Evolutionary conservation across 2,329 filamentous ascomycete species (phyloP).

Genomic region (Phialocephala subalpina): DNA sequence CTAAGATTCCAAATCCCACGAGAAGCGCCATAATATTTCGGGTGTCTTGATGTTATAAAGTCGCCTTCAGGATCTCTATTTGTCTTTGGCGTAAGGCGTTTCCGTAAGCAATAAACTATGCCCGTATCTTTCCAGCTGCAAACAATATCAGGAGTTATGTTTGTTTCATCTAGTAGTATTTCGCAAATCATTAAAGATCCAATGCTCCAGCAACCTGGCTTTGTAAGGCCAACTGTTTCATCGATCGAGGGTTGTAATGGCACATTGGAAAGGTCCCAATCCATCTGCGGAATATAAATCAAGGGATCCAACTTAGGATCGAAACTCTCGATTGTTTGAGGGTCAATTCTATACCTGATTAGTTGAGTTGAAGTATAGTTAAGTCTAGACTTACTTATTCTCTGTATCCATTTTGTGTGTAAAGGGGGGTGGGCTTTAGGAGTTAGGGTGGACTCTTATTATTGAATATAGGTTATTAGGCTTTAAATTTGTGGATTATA

Average conservation of each 20-base stretch:
- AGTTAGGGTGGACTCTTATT: too few species aligned
- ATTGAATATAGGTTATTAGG: too few species aligned
- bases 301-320: too few species aligned
- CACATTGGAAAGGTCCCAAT: background rate
- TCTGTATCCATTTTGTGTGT: too few species aligned
- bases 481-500: too few species aligned
- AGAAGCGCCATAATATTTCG: background rate
- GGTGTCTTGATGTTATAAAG: background rate
- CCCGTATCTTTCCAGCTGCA: constrained; percentile 18
- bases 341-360: too few species aligned
- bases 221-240: background rate
- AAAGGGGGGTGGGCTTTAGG: too few species aligned
- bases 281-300: too few species aligned
- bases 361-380: too few species aligned
- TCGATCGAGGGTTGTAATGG: background rate
- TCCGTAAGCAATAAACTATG: constrained; percentile 15
- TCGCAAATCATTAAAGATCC: constrained; percentile 23
- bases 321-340: too few species aligned
- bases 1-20: constrained; percentile 15
- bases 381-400: too few species aligned
- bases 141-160: constrained; percentile 15
- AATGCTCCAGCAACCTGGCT: constrained; percentile 16
- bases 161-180: constrained; percentile 4
- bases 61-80: background rate
- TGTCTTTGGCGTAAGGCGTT: constrained; percentile 6